These are phyloP conservation scores for Aspergillus hancockii DNA, from an alignment of 495 filamentous ascomycete species.

Conservation along the genomic window DNA sequence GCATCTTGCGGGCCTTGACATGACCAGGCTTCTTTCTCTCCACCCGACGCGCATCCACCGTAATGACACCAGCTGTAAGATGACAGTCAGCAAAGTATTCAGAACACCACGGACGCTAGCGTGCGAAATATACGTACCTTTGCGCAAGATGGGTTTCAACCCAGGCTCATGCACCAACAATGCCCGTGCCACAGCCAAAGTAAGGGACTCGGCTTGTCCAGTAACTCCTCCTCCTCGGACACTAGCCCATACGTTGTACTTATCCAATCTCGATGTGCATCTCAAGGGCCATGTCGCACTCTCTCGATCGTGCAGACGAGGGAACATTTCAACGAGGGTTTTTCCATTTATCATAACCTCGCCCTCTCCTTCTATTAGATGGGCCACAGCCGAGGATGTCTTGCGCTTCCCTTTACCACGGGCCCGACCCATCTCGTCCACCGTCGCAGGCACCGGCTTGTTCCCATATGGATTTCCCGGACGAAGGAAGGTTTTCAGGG, in stretches of 20 bases:
- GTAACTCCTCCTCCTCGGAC: constrained; percentile 86
- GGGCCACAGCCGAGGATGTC: constrained; percentile 77
- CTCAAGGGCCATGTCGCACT: constrained; percentile 90
- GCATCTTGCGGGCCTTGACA: constrained; percentile 96
- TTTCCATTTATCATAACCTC: constrained; percentile 89
- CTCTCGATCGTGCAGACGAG: constrained; percentile 88
- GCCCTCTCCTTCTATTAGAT: constrained; percentile 86
- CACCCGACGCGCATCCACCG: constrained; percentile 85
- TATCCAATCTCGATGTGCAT: constrained; percentile 79
- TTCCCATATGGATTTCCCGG: constrained; percentile 70
- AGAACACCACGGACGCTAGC: background rate
- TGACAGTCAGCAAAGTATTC: constrained; percentile 25
- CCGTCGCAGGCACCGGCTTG: constrained; percentile 49
- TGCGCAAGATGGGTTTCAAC: constrained; percentile 81
- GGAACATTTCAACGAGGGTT: constrained; percentile 74
- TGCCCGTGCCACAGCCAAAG: constrained; percentile 86
- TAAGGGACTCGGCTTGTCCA: constrained; percentile 93
- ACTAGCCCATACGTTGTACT: constrained; percentile 93
- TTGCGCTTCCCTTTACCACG: constrained; percentile 83
- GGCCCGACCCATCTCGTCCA: constrained; percentile 76
- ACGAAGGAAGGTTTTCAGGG: constrained; percentile 70
- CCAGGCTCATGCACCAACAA: constrained; percentile 87
- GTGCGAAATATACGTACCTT: constrained; percentile 63
- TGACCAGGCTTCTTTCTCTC: constrained; percentile 98
- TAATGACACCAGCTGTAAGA: constrained; percentile 79